Evolutionary conservation across 1,139 yeast species (phyloP), one percentile per base, ranked within the genome.

Genomic region (Kodamaea ohmeri): DNA sequence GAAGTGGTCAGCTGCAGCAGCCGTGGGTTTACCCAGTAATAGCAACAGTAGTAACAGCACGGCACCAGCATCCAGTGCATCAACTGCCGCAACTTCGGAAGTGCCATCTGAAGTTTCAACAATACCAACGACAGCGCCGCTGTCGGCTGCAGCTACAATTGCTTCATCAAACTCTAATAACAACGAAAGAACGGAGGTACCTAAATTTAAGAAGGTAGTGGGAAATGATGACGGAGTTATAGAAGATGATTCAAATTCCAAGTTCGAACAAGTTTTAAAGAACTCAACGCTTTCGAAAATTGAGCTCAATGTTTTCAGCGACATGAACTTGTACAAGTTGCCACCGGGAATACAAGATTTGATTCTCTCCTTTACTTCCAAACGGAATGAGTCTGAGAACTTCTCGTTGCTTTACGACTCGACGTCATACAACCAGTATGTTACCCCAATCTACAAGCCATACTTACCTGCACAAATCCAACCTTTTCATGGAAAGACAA

Each of bases 341-440:
- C 90, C 92, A 4, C 81, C 87, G 5, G 94, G 94, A 20, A 73
- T 84, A 28, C 90, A 84, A 56, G 81, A 80, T 49, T 71, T 79
- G 42, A 70, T 79, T 1, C 54, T 75, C 17, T 75, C 83, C 0
- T 75, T 71, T 50, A 69, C 73, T 5, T 60, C 76, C 1, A 65
- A 71, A 26, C 60, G 76, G 44, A 64, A 56, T 40, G 52, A 40
- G 20, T 34, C 56, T 6, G 53, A 51, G 22, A 55, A 51, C 32
- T 53, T 58, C 45, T 50, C 56, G 48, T 47, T 67, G 26, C 53
- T 67, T 30, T 45, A 53, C 21, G 55, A 55, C 45, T 41, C 63
- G 24, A 40, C 51, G 41, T 43, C 55, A 40, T 53, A 61, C 52
- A 46, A 61, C 47, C 66, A 61, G 48, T 57, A 53, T 52, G 42